Percentiles rank a stretch among this genome's conserved stretches.
Conservation (phyloP, 495 filamentous ascomycete species). For the Neurospora sp. region DNA sequence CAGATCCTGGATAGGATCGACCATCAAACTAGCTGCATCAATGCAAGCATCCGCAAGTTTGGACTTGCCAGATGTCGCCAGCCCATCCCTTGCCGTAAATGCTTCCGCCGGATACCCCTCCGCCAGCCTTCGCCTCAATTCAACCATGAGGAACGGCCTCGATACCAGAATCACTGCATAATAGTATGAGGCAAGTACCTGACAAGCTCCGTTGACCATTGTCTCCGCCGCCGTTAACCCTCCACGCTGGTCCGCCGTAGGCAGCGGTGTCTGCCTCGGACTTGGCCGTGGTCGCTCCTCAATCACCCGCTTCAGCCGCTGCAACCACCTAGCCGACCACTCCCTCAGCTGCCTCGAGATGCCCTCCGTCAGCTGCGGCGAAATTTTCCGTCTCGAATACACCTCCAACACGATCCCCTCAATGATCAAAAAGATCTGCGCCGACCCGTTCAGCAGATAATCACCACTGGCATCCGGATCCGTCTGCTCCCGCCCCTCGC, state of each 20-base stretch:
- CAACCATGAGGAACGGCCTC: conserved; percentile 38
- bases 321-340: conserved; percentile 33
- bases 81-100: not conserved
- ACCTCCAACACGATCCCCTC: conserved; percentile 33
- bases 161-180: conserved; percentile 39
- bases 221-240: not conserved
- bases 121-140: conserved; percentile 28
- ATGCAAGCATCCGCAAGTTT: conserved; percentile 39
- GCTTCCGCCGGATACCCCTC: conserved; percentile 8
- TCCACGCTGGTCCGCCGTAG: conserved; percentile 3
- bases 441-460: conserved; percentile 30
- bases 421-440: conserved; percentile 32
- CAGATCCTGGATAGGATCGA: conserved; percentile 26
- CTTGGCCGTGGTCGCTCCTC: conserved; percentile 1
- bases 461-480: not conserved
- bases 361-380: conserved; percentile 34
- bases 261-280: not conserved
- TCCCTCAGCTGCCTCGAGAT: conserved; percentile 36
- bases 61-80: conserved; percentile 19
- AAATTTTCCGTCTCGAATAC: conserved; percentile 36
- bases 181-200: conserved; percentile 33
- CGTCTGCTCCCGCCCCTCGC: conserved; percentile 23
- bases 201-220: conserved; percentile 28
- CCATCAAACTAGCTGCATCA: conserved; percentile 36
- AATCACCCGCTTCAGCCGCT: conserved; percentile 21